Evolutionary conservation across 1,284 basidiomycete genomes (phyloP), one percentile per base, ranked within the genome.

Genomic region (Tilletiaria anomala): DNA sequence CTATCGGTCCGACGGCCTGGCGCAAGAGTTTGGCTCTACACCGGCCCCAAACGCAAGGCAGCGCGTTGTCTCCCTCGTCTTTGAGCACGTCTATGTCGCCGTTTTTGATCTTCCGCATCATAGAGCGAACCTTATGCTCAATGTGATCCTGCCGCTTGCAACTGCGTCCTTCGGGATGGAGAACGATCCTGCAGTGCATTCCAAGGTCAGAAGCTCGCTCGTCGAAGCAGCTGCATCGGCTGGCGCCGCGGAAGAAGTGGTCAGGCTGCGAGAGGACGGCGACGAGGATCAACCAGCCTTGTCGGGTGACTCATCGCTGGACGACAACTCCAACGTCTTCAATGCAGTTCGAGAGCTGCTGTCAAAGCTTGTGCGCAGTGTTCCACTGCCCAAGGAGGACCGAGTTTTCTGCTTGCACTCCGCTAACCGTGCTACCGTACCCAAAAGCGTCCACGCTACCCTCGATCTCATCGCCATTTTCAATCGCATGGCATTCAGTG

Each of bases 401-500:
- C 10, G 10, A 29, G 26, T 29, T 8, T 29, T 29, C 26, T 29
- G 26, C n/a, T 29, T 29, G 26, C 26, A 29, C n/a, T 29, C 26
- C 10, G n/a, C 10, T n/a, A 29, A 29, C 26, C 10, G n/a, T 8
- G 26, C 26, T 8, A n/a, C 26, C 14, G 20, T 32, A 11, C 37
- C 41, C 26, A 31, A 37, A 33, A 19, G 42, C 11, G 21, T 31
- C 10, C 16, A 39, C 11, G 50, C 58, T n/a, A 53, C 53, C 1
- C 47, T 54, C 16, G 60, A 63, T 44, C 39, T 65, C 36, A 57
- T 63, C 31, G 45, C 51, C 34, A 48, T 65, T 42, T 66, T 66
- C 43, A 53, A 65, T 26, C 56, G 51, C 23, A 50, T 66, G 45
- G 57, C 62, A 3, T 66, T 66, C 50, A 54, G 48, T 19, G 52